phyloP scores from a whole-genome alignment of 78 protist species.

The Ministeria vibrans region DNA sequence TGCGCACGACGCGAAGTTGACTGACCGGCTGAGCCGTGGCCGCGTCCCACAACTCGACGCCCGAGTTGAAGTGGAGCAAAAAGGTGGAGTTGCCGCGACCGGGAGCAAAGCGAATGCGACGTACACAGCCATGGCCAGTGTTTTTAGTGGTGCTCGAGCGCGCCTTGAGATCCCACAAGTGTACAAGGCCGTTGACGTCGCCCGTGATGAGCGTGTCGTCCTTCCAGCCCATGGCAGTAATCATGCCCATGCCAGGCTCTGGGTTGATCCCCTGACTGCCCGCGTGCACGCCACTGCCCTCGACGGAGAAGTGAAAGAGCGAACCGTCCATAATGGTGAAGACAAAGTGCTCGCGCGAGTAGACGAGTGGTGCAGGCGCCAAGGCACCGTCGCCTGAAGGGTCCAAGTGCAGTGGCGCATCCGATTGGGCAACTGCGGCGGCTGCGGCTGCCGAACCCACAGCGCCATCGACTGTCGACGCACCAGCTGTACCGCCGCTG shows the following conservation, averaged over 20 bases:
- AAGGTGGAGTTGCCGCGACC: neutral
- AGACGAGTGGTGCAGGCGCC: neutral
- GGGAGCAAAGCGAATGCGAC: neutral
- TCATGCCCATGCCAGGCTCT: neutral
- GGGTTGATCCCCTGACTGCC: neutral
- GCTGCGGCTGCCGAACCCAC: neutral
- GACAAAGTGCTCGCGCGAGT: neutral
- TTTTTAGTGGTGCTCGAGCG: neutral
- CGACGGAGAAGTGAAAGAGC: neutral
- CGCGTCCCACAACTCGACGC: slow-evolving; percentile 3
- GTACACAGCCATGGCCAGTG: neutral
- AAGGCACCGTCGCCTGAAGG: neutral
- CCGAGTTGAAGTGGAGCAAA: neutral
- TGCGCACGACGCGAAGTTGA: too few species aligned
- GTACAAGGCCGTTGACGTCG: neutral
- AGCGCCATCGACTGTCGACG: too few species aligned
- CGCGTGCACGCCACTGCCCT: neutral
- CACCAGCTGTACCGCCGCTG: too few species aligned
- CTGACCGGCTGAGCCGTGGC: too few species aligned
- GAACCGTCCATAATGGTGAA: neutral
- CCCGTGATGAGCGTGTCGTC: neutral
- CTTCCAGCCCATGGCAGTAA: neutral
- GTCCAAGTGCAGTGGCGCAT: neutral
- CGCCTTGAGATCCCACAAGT: slow-evolving; percentile 3
- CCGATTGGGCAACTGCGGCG: neutral